Conservation (phyloP, 2,329 filamentous ascomycete genomes). For the Nigrospora osmanthi region DNA sequence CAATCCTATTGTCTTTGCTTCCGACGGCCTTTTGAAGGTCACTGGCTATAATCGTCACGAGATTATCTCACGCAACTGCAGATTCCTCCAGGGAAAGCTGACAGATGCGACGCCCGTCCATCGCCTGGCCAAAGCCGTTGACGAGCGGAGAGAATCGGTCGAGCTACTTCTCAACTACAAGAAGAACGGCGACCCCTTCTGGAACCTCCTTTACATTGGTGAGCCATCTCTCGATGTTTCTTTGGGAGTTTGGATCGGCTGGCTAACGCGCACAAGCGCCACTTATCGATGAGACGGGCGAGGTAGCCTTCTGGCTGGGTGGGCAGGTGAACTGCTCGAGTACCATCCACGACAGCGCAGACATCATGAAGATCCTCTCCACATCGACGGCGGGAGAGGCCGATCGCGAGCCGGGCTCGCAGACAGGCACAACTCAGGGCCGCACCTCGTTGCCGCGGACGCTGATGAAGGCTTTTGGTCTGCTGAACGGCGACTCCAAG, state of each 20-base stretch:
- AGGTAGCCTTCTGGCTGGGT: conserved; percentile 31
- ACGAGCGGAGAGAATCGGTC: conserved; percentile 6
- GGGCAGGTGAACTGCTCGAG: conserved; percentile 38
- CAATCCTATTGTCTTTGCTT: conserved; percentile 39
- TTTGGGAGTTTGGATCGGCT: conserved; percentile 14
- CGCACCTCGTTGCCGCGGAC: neutral
- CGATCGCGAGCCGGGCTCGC: conserved; percentile 2
- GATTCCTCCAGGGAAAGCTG: conserved; percentile 35
- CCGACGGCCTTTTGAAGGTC: conserved; percentile 40
- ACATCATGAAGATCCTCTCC: conserved; percentile 28
- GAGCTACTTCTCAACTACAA: conserved; percentile 31
- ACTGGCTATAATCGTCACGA: conserved; percentile 38
- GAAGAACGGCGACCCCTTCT: conserved; percentile 41
- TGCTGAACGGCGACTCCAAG: conserved; percentile 1
- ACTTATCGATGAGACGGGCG: conserved; percentile 26
- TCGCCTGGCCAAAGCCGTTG: conserved; percentile 28
- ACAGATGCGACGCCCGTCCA: conserved; percentile 28
- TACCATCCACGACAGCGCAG: conserved; percentile 30
- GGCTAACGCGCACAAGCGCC: conserved; percentile 25
- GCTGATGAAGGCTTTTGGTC: conserved; percentile 2
- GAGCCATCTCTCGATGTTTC: neutral
- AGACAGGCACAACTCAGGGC: neutral
- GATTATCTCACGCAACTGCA: conserved; percentile 38
- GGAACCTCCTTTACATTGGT: conserved; percentile 24
- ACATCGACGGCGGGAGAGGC: conserved; percentile 11